Evolutionary conservation across 257 asterid species (phyloP), one percentile per base, ranked within the genome.

Genomic region (Echium plantagineum): DNA sequence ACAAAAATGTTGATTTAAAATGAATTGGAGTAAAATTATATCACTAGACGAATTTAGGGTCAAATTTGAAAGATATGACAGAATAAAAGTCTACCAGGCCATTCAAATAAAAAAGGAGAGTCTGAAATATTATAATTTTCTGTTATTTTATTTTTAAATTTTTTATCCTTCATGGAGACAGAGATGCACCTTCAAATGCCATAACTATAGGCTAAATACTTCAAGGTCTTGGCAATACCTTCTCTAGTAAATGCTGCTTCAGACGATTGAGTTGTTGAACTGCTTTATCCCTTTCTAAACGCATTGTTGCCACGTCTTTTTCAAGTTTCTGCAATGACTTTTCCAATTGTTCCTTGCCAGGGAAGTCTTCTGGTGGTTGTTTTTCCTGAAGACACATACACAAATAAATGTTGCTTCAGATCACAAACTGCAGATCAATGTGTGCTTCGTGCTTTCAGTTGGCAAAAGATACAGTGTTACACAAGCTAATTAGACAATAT

Each of bases 201-300:
- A 10, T 5, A 13, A 42, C 49, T 42, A 35, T 35, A 10, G 10
- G 49, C 49, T 13, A 42, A 12, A 10, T 42, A 42, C 10, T 13
- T 42, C 49, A 42, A 42, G 49, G 49, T 42, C 16, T 13, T 42
- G 49, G 49, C 10, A 42, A 13, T 42, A 89, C 98, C 97, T 89
- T 93, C 68, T 93, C 97, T 76, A 93, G 77, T 61, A 93, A 76
- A 78, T 93, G 97, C 74, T 93, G 97, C 78, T 93, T 93, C 63
- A 93, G 91, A 58, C 99, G 96, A 64, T 80, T 84, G 77, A 93
- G 84, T 71, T 81, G 79, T 72, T 81, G 86, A 70, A 77, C 63
- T 57, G 95, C 87, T 77, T 89, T 93, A 60, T 93, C 96, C 87
- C 77, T 86, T 69, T 78, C 89, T 63, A 32, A 69, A 63, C 79